A percentile compares a stretch with the other conserved stretches of the same genome.
These are phyloP conservation scores for Cladosporium halotolerans DNA, from an alignment of 2,329 filamentous ascomycete genomes.

Conservation along the genomic window DNA sequence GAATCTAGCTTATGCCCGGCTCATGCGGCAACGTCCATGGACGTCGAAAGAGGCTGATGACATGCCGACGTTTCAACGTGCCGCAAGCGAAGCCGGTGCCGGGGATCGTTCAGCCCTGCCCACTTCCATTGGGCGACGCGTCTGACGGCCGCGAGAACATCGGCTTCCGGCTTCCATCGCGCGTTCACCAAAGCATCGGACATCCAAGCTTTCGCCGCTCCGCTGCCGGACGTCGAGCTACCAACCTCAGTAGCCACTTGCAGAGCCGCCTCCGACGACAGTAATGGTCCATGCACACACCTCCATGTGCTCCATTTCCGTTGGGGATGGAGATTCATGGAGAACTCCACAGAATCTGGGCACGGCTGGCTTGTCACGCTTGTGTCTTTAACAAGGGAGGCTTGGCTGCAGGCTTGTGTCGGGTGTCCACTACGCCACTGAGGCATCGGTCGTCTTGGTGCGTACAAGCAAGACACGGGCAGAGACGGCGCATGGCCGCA, in stretches of 20 bases:
- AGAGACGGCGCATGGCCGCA: conserved; percentile 8
- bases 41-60: too few relatives aligned
- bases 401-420: conserved; percentile 12
- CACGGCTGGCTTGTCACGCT: not conserved
- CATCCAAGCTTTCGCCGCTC: conserved; percentile 4
- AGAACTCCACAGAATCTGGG: conserved; percentile 9
- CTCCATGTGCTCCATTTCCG: conserved; percentile 11
- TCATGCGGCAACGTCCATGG: too few relatives aligned
- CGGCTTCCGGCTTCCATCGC: not conserved
- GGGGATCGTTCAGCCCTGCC: not conserved
- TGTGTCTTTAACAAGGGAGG: conserved; percentile 4
- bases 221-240: conserved; percentile 2
- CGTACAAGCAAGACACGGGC: conserved; percentile 1
- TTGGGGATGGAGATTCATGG: conserved; percentile 12
- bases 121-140: not conserved
- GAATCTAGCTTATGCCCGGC: too few relatives aligned
- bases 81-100: conserved; percentile 1
- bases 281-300: conserved; percentile 3
- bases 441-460: conserved; percentile 3
- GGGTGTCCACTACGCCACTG: conserved; percentile 11
- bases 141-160: conserved; percentile 6
- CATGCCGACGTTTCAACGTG: conserved; percentile 10
- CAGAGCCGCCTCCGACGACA: conserved; percentile 1
- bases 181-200: not conserved
- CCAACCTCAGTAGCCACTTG: conserved; percentile 4